Conservation (phyloP, 2,329 filamentous ascomycete species). For the Epichloe uncinata region DNA sequence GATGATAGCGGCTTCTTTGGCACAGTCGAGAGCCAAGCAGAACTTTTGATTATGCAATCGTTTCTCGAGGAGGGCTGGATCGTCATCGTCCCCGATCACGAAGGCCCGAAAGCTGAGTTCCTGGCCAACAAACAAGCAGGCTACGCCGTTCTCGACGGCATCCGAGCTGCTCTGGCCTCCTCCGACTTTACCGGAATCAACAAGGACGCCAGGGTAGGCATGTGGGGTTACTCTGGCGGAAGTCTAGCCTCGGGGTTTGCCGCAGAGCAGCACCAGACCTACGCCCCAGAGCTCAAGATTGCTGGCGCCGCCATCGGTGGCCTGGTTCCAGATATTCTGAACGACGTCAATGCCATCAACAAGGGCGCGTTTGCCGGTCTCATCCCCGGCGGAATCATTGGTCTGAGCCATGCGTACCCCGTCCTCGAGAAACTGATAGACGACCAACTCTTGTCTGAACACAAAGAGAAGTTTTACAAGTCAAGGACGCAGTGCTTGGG, state of each 20-base stretch:
- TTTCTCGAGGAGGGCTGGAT: conserved; percentile 30
- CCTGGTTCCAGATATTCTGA: conserved; percentile 7
- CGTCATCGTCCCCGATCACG: conserved; percentile 36
- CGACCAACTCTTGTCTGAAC: conserved; percentile 8
- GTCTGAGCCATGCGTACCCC: conserved; percentile 10
- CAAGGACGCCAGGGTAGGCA: conserved; percentile 18
- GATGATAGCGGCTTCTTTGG: conserved; percentile 21
- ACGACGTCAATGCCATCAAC: conserved; percentile 8
- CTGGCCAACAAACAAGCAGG: conserved; percentile 26
- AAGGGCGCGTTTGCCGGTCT: conserved; percentile 8
- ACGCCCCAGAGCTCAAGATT: conserved; percentile 11
- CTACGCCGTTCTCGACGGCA: conserved; percentile 28
- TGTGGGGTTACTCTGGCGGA: conserved; percentile 28
- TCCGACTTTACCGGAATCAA: conserved; percentile 16
- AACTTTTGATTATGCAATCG: conserved; percentile 12
- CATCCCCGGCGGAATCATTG: conserved; percentile 11
- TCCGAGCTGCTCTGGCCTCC: conserved; percentile 25
- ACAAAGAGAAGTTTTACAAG: neutral
- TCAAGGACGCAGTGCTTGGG: neutral
- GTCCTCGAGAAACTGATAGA: conserved; percentile 7
- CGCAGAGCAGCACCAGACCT: conserved; percentile 4
- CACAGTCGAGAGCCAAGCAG: conserved; percentile 14
- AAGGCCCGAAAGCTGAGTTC: conserved; percentile 30
- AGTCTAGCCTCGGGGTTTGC: conserved; percentile 5
- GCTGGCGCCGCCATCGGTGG: conserved; percentile 13